These are phyloP conservation scores for Teratosphaeria destructans DNA, from an alignment of 2,329 filamentous ascomycete genomes.

Conservation along the genomic window DNA sequence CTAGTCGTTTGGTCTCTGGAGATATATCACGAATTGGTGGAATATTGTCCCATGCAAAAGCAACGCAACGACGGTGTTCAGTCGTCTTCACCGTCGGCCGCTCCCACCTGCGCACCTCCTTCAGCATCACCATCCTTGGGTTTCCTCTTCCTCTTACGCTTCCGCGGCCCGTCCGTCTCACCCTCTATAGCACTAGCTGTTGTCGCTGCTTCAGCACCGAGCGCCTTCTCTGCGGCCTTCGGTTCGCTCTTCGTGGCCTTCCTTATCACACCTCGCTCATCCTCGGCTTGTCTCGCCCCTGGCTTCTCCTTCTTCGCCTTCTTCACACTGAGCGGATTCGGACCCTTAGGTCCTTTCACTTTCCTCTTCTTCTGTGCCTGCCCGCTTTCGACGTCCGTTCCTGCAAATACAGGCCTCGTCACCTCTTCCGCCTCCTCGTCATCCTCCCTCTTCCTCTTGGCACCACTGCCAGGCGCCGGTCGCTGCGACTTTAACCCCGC, in stretches of 20 bases:
- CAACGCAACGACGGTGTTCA: background rate
- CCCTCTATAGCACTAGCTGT: conserved; percentile 1
- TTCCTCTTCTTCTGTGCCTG: conserved; percentile 42
- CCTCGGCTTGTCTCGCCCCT: conserved; percentile 7
- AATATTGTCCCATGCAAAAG: no score
- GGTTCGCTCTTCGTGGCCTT: conserved; percentile 19
- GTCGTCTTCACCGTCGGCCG: background rate
- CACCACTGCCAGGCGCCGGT: conserved; percentile 8
- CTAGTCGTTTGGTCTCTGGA: background rate
- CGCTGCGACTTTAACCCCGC: conserved; percentile 45
- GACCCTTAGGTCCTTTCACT: conserved; percentile 52
- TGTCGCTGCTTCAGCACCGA: conserved; percentile 2
- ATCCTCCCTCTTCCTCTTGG: conserved; percentile 24
- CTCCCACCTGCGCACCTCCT: background rate
- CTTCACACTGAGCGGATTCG: conserved; percentile 61
- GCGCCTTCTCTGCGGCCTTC: conserved; percentile 15
- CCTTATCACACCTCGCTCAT: conserved; percentile 12
- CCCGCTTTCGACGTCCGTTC: conserved; percentile 25
- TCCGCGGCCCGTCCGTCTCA: conserved; percentile 9
- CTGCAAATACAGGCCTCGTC: conserved; percentile 21
- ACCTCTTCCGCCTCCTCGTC: conserved; percentile 15
- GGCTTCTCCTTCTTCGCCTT: conserved; percentile 48
- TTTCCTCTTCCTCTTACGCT: conserved; percentile 19
- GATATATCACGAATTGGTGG: no score
- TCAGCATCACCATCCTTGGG: conserved; percentile 10